phyloP scores from a whole-genome alignment of 225 moss, liverwort and hornwort species.

The Polytrichum formosum region DNA sequence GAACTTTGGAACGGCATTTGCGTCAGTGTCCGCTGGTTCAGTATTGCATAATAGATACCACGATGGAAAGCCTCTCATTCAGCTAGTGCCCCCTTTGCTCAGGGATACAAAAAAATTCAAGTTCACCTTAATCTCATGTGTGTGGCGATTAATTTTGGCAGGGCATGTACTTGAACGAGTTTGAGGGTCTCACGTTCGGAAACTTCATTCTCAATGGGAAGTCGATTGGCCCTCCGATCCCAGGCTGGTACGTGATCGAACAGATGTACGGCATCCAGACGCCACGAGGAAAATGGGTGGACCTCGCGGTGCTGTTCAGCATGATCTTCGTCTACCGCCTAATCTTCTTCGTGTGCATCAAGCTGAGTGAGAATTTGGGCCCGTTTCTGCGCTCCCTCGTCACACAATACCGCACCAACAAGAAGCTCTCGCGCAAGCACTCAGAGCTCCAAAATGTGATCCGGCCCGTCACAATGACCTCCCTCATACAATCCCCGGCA shows the following conservation, averaged over 20 bases:
- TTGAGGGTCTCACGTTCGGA: conserved; percentile 54
- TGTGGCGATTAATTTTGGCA: conserved; percentile 17
- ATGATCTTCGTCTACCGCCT: conserved; percentile 70
- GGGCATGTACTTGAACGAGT: conserved; percentile 83
- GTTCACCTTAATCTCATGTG: no score
- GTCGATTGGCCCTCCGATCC: conserved; percentile 37
- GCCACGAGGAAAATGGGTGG: conserved; percentile 57
- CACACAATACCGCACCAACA: conserved; percentile 50
- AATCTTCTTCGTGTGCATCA: conserved; percentile 82
- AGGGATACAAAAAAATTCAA: neutral
- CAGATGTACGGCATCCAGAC: conserved; percentile 58
- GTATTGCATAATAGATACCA: no score
- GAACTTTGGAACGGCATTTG: no score
- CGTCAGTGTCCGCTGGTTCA: no score
- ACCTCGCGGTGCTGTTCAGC: conserved; percentile 47
- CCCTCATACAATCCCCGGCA: conserved; percentile 25
- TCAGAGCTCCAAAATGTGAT: conserved; percentile 51
- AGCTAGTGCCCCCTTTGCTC: no score
- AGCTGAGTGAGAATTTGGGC: conserved; percentile 63
- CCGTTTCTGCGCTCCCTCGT: conserved; percentile 57
- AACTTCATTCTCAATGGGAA: conserved; percentile 45
- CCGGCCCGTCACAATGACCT: conserved; percentile 6
- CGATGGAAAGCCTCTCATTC: no score
- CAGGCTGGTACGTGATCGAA: conserved; percentile 55
- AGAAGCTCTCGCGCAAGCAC: conserved; percentile 38